phyloP scores from a whole-genome alignment of 2,329 filamentous ascomycete genomes.

The Monosporascus sp. region DNA sequence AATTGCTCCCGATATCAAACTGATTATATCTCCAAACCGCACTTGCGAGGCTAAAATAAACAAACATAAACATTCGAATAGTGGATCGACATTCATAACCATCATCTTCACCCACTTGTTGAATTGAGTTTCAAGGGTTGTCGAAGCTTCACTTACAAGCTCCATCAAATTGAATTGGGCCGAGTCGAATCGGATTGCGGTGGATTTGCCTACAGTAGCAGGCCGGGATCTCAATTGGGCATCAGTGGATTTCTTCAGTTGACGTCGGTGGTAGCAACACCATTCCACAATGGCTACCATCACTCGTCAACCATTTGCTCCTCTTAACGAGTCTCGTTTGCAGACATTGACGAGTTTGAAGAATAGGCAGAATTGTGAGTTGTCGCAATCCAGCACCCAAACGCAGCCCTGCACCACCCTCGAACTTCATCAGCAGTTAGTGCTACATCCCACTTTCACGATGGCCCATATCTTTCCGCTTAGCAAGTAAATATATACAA shows the following conservation, averaged over 20 bases:
- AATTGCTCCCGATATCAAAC: conserved; percentile 7
- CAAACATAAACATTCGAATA: conserved; percentile 13
- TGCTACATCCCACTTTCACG: background rate
- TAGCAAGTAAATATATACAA: background rate
- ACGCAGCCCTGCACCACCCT: background rate
- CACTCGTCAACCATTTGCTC: conserved; percentile 69
- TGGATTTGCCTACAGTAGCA: background rate
- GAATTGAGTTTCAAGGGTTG: background rate
- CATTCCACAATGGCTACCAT: conserved; percentile 47
- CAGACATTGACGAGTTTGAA: conserved; percentile 70
- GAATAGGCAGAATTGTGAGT: conserved; percentile 70
- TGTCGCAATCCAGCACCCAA: conserved; percentile 1
- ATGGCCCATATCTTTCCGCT: background rate
- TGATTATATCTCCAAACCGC: conserved; percentile 6
- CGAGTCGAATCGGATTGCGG: conserved; percentile 7
- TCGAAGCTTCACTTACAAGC: background rate
- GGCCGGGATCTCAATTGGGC: conserved; percentile 5
- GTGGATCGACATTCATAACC: background rate
- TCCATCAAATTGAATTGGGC: background rate
- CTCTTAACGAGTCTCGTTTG: conserved; percentile 62
- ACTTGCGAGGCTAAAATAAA: conserved; percentile 20
- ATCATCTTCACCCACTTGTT: background rate
- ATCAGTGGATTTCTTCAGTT: conserved; percentile 6
- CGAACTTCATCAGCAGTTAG: background rate
- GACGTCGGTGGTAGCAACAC: conserved; percentile 6